These are phyloP conservation scores for Backusella sp. DNA, from an alignment of 192 early-diverging fungal species.

Conservation along the genomic window DNA sequence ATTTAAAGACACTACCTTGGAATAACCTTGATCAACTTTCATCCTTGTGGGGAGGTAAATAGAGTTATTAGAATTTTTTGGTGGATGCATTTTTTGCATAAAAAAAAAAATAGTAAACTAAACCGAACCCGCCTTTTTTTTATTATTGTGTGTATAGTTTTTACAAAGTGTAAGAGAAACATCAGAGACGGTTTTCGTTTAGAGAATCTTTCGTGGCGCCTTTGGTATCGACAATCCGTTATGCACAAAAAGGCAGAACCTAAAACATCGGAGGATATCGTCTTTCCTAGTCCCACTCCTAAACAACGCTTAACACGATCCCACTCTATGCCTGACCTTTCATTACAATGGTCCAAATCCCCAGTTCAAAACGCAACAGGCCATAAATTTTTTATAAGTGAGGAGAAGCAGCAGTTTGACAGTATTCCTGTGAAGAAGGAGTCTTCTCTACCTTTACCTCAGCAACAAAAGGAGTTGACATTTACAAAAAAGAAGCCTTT, in stretches of 20 bases:
- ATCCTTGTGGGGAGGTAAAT: conserved; percentile 10
- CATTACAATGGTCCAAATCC: not conserved
- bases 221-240: conserved; percentile 35
- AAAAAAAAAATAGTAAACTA: not conserved
- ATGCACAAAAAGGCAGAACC: conserved; percentile 11
- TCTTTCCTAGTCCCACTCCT: not conserved
- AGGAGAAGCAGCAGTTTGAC: not conserved
- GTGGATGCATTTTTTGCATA: not conserved
- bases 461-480: conserved; percentile 2
- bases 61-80: not conserved
- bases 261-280: conserved; percentile 8
- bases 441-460: not conserved
- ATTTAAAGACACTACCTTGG: conserved; percentile 6
- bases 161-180: conserved; percentile 30
- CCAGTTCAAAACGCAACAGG: not conserved
- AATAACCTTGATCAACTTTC: conserved; percentile 14
- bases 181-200: conserved; percentile 27
- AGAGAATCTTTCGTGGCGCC: conserved; percentile 37
- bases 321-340: conserved; percentile 12
- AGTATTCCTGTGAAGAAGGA: conserved; percentile 5
- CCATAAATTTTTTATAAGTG: not conserved
- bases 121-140: not conserved
- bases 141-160: conserved; percentile 10
- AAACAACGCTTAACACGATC: conserved; percentile 4
- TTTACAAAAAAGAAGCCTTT: conserved; percentile 13